Conservation (phyloP, 805 yeast genomes). For the Ogataea paraovalis region DNA sequence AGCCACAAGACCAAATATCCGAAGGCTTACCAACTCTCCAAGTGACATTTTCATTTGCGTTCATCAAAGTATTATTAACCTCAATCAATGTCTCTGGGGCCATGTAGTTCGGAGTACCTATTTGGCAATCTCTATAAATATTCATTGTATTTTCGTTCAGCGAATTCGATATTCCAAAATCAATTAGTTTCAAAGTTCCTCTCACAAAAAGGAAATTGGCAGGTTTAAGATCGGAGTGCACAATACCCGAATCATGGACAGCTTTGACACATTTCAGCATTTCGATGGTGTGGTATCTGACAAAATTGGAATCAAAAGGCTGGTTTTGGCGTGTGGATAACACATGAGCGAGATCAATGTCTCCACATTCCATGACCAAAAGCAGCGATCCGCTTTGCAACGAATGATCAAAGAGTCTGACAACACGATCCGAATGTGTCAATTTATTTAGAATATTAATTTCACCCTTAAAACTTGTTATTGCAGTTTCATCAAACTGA, state of each 20-base stretch:
- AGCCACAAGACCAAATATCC: constrained; percentile 97
- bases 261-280: constrained; percentile 77
- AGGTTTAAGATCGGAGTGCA: constrained; percentile 49
- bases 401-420: constrained; percentile 70
- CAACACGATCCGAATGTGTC: constrained; percentile 65
- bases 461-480: constrained; percentile 84
- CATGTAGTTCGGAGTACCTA: constrained; percentile 97
- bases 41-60: constrained; percentile 31
- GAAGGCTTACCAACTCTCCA: constrained; percentile 92
- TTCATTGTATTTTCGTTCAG: constrained; percentile 91
- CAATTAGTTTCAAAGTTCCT: constrained; percentile 84
- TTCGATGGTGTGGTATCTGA: constrained; percentile 74
- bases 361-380: constrained; percentile 94
- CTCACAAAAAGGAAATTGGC: constrained; percentile 75
- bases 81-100: constrained; percentile 92
- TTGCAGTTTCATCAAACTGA: constrained; percentile 71
- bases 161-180: constrained; percentile 94
- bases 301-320: constrained; percentile 69
- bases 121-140: constrained; percentile 82
- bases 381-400: constrained; percentile 58
- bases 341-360: constrained; percentile 81
- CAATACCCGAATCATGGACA: constrained; percentile 84
- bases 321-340: constrained; percentile 49
- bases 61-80: constrained; percentile 33
- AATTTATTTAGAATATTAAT: constrained; percentile 67